Evolutionary conservation across 768 basidiomycete genomes (phyloP).

Genomic region (Ramaria rubella): DNA sequence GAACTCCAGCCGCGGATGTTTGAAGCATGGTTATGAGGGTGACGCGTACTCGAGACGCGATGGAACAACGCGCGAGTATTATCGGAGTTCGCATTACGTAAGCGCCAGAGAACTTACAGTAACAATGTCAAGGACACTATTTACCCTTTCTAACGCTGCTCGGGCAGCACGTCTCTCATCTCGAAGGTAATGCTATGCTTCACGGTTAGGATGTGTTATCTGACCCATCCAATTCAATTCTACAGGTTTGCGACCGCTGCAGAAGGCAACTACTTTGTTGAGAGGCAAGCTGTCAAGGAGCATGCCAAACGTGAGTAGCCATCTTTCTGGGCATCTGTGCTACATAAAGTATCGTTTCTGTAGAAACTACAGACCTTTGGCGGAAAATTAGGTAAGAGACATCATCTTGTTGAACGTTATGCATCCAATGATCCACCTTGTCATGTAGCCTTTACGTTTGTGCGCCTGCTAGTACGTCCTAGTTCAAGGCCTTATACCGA

Average conservation of each 20-base stretch:
- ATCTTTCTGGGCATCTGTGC: conserved; percentile 8
- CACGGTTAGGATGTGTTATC: too few species aligned
- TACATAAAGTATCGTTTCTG: neutral
- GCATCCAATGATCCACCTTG: conserved; percentile 5
- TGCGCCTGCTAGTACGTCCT: conserved; percentile 60
- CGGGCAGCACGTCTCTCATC: conserved; percentile 7
- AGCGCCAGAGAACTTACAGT: neutral
- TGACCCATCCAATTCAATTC: neutral
- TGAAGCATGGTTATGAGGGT: conserved; percentile 31
- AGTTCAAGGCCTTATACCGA: neutral
- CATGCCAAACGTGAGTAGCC: conserved; percentile 62
- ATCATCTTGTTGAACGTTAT: neutral
- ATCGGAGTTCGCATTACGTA: conserved; percentile 6
- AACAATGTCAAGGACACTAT: conserved; percentile 5
- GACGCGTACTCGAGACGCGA: conserved; percentile 10
- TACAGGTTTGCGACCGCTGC: conserved; percentile 10
- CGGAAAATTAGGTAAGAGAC: conserved; percentile 73
- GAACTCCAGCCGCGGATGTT: conserved; percentile 82
- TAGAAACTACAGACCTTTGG: conserved; percentile 78
- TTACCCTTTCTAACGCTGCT: neutral
- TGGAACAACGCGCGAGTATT: neutral
- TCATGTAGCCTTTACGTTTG: conserved; percentile 62
- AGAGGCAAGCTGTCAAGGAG: conserved; percentile 51
- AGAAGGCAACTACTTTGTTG: conserved; percentile 33
- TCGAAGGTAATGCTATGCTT: too few species aligned